Evolutionary conservation across 1,284 basidiomycete species (phyloP).

Genomic region (Austropuccinia psidii): DNA sequence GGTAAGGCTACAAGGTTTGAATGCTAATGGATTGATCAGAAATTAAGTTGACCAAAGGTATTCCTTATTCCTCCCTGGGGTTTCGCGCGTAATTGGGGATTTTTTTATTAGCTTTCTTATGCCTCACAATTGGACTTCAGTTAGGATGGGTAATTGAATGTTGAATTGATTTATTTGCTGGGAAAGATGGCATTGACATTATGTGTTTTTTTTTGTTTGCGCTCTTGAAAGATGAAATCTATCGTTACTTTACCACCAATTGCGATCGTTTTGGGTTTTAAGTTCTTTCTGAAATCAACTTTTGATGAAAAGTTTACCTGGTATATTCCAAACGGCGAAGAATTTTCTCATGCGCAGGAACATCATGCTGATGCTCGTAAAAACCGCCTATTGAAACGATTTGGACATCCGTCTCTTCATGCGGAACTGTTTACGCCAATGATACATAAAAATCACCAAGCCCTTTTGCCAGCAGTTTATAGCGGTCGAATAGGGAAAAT

Average conservation of each 20-base stretch:
- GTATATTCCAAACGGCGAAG: constrained; percentile 61
- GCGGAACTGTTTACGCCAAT: constrained; percentile 74
- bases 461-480: constrained; percentile 56
- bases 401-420: constrained; percentile 74
- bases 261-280: constrained; percentile 55
- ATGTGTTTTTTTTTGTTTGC: neutral
- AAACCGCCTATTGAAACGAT: constrained; percentile 68
- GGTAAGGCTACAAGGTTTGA: constrained; percentile 43
- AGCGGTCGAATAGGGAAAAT: constrained; percentile 33
- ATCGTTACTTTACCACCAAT: constrained; percentile 44
- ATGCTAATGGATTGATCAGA: constrained; percentile 34
- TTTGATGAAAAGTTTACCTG: constrained; percentile 66
- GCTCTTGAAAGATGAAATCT: constrained; percentile 43
- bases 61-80: neutral
- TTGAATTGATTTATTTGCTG: neutral
- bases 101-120: constrained; percentile 8
- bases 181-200: neutral
- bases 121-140: constrained; percentile 25
- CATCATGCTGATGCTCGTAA: constrained; percentile 64
- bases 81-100: neutral
- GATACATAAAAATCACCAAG: constrained; percentile 76
- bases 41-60: neutral
- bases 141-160: constrained; percentile 29
- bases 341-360: constrained; percentile 62
- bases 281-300: constrained; percentile 64